Base-by-base conservation (phyloP, 2,329 filamentous ascomycete species). In the Penicillium thymicola region DNA sequence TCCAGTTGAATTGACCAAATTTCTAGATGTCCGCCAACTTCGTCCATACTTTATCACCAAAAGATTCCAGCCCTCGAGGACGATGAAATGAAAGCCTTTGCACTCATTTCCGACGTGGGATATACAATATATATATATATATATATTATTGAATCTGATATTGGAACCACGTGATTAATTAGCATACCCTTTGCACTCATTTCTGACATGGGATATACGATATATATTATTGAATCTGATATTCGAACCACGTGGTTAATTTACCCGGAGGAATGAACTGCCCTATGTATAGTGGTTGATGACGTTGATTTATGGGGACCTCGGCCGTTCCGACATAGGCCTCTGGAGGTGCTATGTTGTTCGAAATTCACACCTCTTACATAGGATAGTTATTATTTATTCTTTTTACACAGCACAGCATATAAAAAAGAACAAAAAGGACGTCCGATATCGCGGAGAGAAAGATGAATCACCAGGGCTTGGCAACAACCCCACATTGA, bases 381-480 rank as follows among this genome's bases (percentile, higher is more conserved):
- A 41, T 13, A 3, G 18, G 16, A 18, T 44, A 28, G 14, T 28
- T 16, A 25, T 41, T 21, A 25, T 41, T 21, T 21, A 32, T 5
- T 21, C 21, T 9, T 9, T 10, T 45, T 45, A 45, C 43, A 45
- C 30, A 32, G 18, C 42, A 30, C 8, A 44, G 5, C 1, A 34
- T 23, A 46, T 46, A 46, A 25, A 32, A 25, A n/a, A 2, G 21
- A 21, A 23, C n/a, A 23, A 13, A 25, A 25, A 9, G 11, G 10
- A 25, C 21, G 42, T 54, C 51, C 51, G 51, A 54, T 54, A 54
- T 54, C 51, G 51, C 51, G 41, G n/a, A 32, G n/a, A 10, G 28
- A 43, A 21, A 36, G 49, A 52, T 55, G 54, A 52, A 51, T 46
- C 54, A 55, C 37, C n/a, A n/a, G n/a, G 41, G 27, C 54, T 55